phyloP scores from a whole-genome alignment of 106 monocot species.

The Acorus calamus region DNA sequence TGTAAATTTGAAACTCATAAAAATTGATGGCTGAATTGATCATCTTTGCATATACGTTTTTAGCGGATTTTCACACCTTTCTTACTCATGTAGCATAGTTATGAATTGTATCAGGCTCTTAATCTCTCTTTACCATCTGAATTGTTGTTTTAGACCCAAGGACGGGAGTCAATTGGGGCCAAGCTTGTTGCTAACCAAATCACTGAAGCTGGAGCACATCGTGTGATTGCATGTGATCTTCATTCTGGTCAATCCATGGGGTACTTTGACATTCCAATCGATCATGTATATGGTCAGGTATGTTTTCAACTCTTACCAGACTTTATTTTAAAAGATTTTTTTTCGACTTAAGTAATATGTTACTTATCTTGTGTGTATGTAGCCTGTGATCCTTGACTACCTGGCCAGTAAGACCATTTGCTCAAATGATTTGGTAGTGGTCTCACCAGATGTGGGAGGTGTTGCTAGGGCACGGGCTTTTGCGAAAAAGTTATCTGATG shows the following conservation, averaged over 20 bases:
- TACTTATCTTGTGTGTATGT: constrained; percentile 3
- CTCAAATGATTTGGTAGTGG: constrained; percentile 79
- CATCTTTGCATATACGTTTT: too few species aligned
- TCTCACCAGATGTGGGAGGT: constrained; percentile 92
- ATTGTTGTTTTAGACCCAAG: constrained; percentile 50
- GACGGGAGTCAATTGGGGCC: constrained; percentile 81
- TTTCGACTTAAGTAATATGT: neutral
- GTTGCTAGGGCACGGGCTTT: constrained; percentile 88
- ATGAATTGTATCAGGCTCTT: neutral
- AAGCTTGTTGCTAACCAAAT: constrained; percentile 86
- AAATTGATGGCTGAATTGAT: too few species aligned
- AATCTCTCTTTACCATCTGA: neutral
- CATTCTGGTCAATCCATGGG: constrained; percentile 90
- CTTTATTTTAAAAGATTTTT: too few species aligned
- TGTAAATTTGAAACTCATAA: too few species aligned
- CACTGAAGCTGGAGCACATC: constrained; percentile 83
- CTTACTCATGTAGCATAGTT: too few species aligned
- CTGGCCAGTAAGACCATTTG: constrained; percentile 83
- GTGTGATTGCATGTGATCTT: constrained; percentile 82
- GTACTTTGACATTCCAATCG: constrained; percentile 87
- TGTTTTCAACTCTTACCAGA: neutral
- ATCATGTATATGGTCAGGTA: constrained; percentile 87
- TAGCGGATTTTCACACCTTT: too few species aligned
- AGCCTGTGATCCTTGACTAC: constrained; percentile 93
- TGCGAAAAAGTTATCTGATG: constrained; percentile 91